Percentiles rank a stretch among this genome's conserved stretches.
Conservation (phyloP, 768 basidiomycete genomes). For the Lentinula detonsa region DNA sequence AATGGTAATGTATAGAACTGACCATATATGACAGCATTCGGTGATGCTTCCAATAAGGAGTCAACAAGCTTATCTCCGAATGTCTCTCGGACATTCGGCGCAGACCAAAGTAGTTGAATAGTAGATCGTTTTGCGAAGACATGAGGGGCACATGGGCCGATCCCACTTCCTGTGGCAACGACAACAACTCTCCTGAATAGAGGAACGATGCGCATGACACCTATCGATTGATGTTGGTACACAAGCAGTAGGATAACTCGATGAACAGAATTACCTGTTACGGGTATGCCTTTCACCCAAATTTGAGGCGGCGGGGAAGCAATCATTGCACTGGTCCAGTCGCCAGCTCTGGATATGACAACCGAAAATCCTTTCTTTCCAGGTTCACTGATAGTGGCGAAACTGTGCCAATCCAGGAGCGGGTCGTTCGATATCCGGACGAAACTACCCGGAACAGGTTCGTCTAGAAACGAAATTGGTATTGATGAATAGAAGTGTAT, state of each 20-base stretch:
- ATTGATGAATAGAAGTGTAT: neutral
- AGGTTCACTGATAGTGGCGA: constrained; percentile 25
- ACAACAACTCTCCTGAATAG: constrained; percentile 30
- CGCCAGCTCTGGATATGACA: constrained; percentile 33
- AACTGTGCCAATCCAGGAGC: constrained; percentile 31
- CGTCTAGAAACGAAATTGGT: neutral
- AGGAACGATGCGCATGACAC: constrained; percentile 27
- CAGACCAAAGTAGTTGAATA: constrained; percentile 32
- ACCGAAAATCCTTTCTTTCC: constrained; percentile 24
- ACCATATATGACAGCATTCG: constrained; percentile 33
- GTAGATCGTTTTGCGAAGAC: constrained; percentile 26
- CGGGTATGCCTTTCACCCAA: constrained; percentile 34
- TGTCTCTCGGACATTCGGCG: constrained; percentile 33
- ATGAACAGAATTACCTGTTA: constrained; percentile 13
- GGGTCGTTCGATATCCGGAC: constrained; percentile 20
- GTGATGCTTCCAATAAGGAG: constrained; percentile 24
- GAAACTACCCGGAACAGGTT: constrained; percentile 19
- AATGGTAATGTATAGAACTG: neutral
- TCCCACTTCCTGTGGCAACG: constrained; percentile 32
- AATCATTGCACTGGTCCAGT: constrained; percentile 33
- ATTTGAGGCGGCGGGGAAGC: constrained; percentile 28
- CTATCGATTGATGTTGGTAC: neutral
- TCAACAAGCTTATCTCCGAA: constrained; percentile 39
- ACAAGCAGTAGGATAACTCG: neutral
- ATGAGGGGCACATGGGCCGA: constrained; percentile 33